Base-by-base conservation (phyloP, 2,329 filamentous ascomycete species). In the Helminthosporium solani region DNA sequence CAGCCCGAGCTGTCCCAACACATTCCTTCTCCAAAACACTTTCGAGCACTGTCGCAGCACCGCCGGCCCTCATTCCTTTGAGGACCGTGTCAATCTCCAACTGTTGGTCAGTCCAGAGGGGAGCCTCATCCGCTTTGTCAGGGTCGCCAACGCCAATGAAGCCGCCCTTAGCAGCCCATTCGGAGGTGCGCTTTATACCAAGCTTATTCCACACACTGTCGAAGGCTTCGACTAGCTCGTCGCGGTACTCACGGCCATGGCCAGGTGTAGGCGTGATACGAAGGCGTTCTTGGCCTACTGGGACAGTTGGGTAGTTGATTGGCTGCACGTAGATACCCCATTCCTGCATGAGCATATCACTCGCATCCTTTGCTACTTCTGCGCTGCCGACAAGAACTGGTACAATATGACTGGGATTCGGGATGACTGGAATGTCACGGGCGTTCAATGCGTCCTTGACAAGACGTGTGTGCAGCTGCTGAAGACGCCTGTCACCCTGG, bases 281-380 rank as follows among this genome's bases (percentile, higher is more conserved):
- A 46, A 99, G 85, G 47, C 94, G 86, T 73, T 99, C 94, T 76
- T 99, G 91, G n/a, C 94, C 94, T 6, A 95, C 90, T 2, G 94
- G 94, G 2, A 99, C 94, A 41, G 94, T 99, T 2, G 94, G 94
- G 74, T 97, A 97, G 76, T 99, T 99, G 80, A 99, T 97, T 44
- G 90, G 90, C 75, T 99, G 94, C 20, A 99, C 94, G 68, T 99
- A 99, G 67, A 99, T 96, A 51, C 85, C 83, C 76, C 96, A 88
- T 57, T 95, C 87, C 57, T 87, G 84, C 12, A 99, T 81, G 18
- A 99, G 83, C 76, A 95, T 84, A 68, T 99, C 94, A 19, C 89
- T 95, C 7, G 94, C 94, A 60, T 86, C 79, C 78, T 94, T 96
- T 49, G 94, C 94, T 33, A 95, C 76, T 72, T 94, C 91, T 37